Base-by-base conservation (phyloP, 352 stramenopile genomes). In the Phytophthora rubi region DNA sequence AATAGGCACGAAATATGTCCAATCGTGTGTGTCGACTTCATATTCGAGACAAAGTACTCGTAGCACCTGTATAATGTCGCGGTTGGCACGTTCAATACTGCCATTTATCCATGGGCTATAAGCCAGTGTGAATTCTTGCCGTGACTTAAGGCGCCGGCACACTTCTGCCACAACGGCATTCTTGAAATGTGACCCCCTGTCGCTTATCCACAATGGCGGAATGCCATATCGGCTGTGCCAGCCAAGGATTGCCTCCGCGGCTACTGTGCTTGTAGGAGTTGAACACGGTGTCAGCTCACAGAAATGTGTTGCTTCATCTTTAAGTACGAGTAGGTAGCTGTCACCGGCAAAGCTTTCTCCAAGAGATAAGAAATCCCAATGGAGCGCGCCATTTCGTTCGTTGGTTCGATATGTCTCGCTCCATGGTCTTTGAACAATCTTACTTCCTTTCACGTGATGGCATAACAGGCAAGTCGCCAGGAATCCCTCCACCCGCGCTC, bases 41-140 rank as follows among this genome's bases (percentile, higher is more conserved):
- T 65, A 72, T 39, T 80, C 71, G 0, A 73, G 26, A 4, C 53
- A 57, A 13, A 79, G 18, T 1, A 32, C 63, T 15, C 71, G 23
- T 2, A 78, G 4, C 6, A 79, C 77, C 56, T 80, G 62, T 1
- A 81, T 39, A 7, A 75, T 56, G 33, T 84, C 69, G 2, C 63
- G 61, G 21, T 81, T 84, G 1, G 73, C 16, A n/a, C n/a, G n/a
- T n/a, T n/a, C n/a, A n/a, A n/a, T n/a, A n/a, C 1, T 72, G 4
- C 70, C 76, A 39, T 79, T 81, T 6, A 73, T 70, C 76, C 73
- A 80, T 16, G 70, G 73, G 3, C 23, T 53, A 61, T 79, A 81
- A 3, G 64, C 53, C 5, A 69, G 28, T 8, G 62, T 66, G 35
- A 80, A 73, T 12, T 73, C 21, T 49, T 82, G 75, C 0, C 68